Base-by-base conservation (phyloP, 352 stramenopile genomes). In the Achlya hypogyna region DNA sequence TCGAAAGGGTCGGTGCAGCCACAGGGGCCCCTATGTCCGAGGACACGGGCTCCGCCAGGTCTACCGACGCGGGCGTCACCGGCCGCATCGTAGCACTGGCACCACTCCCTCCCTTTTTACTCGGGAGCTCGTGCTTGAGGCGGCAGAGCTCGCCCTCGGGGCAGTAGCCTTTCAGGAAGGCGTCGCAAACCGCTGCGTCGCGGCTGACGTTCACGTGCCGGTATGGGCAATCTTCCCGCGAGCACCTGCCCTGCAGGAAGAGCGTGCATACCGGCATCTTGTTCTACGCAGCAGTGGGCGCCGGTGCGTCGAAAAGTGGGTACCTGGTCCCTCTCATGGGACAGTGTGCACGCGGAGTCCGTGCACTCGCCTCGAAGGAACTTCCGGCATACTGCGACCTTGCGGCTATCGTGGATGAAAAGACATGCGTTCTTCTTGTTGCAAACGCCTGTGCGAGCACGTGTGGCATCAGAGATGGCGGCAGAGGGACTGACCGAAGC, bases 361-460 rank as follows among this genome's bases (percentile, higher is more conserved):
- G 62, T 66, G 71, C 84, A 93, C 43, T 77, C 74, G 38, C 85
- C 86, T 43, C 78, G 78, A 51, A 88, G 63, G 35, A 93, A 93
- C 58, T 88, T 86, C 28, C 78, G 81, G 38, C 84, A 93, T 53
- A 93, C 86, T n/a, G 78, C 76, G 51, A 91, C 74, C n/a, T 78
- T 82, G 22, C 84, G 82, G 67, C 82, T 93, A 66, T 93, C 84
- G 59, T 93, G 84, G 64, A 93, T 86, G 70, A 88, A 91, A 62
- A 76, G 79, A 72, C 84, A 93, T 18, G 73, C 74, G 65, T 89
- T 80, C 69, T 88, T 83, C 53, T 89, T 87, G 60, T 89, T 93
- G 72, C 84, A 93, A 56, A 81, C 89, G 12, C 84, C 84, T 92
- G 63, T 47, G 45, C 20, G 49, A 31, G 52, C 35, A 22, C 22